A percentile compares a stretch with the other conserved stretches of the same genome.
These are phyloP conservation scores for Teratosphaeria gauchensis DNA, from an alignment of 2,329 filamentous ascomycete genomes.

Conservation along the genomic window DNA sequence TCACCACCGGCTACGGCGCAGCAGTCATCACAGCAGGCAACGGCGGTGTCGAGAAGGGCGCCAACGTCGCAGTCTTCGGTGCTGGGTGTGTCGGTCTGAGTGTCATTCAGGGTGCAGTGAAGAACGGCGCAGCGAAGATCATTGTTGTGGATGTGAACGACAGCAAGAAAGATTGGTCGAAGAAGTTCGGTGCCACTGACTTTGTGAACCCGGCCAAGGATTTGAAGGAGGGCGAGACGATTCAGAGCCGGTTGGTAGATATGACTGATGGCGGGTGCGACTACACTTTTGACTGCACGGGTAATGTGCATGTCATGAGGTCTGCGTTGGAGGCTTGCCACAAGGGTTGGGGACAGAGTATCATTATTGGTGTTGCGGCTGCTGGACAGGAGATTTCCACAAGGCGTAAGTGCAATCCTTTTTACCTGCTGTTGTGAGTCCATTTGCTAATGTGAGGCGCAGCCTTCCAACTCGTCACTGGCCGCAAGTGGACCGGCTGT, in stretches of 20 bases:
- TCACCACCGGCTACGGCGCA: slow-evolving; percentile 96
- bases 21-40: slow-evolving; percentile 79
- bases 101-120: slow-evolving; percentile 86
- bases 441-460: slow-evolving; percentile 1
- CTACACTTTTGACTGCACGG: slow-evolving; percentile 99
- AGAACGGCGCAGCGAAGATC: slow-evolving; percentile 69
- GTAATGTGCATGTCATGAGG: slow-evolving; percentile 92
- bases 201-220: slow-evolving; percentile 84
- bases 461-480: slow-evolving; percentile 98
- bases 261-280: slow-evolving; percentile 98
- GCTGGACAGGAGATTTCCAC: slow-evolving; percentile 93
- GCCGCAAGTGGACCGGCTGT: slow-evolving; percentile 94
- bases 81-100: slow-evolving; percentile 92
- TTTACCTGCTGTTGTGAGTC: neutral
- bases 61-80: slow-evolving; percentile 85
- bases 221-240: slow-evolving; percentile 54
- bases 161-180: slow-evolving; percentile 79
- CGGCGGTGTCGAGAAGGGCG: slow-evolving; percentile 65
- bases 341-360: slow-evolving; percentile 98
- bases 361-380: slow-evolving; percentile 94
- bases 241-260: slow-evolving; percentile 88
- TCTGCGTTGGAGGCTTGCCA: slow-evolving; percentile 94
- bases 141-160: slow-evolving; percentile 78
- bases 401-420: slow-evolving; percentile 58
- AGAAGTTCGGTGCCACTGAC: slow-evolving; percentile 91